A percentile compares a stretch with the other conserved stretches of the same genome.
phyloP scores from a whole-genome alignment of 2,329 filamentous ascomycete genomes.

The Parafenestella ontariensis region DNA sequence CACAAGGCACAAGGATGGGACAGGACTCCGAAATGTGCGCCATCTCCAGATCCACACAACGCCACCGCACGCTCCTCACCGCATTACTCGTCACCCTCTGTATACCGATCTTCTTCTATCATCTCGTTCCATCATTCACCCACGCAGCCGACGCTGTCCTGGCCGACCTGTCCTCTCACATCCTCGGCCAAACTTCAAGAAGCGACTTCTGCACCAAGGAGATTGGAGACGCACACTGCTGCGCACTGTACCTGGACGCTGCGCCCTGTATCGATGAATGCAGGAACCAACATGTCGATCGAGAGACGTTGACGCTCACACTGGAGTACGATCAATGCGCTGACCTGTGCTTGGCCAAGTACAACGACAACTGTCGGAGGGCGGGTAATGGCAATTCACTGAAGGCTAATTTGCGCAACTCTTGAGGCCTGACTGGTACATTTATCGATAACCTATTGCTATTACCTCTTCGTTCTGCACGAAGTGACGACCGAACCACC shows the following conservation, averaged over 20 bases:
- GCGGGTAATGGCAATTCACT: background rate
- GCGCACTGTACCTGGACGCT: conserved; percentile 32
- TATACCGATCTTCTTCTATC: conserved; percentile 15
- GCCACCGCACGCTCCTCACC: conserved; percentile 2
- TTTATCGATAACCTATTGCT: background rate
- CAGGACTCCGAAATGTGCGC: background rate
- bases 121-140: conserved; percentile 16
- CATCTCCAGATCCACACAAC: background rate
- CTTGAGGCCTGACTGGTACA: background rate
- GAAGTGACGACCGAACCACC: too few species aligned
- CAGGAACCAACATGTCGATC: conserved; percentile 29
- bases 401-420: background rate
- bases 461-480: background rate
- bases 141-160: conserved; percentile 10
- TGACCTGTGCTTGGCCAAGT: conserved; percentile 5
- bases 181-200: conserved; percentile 2
- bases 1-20: background rate
- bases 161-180: conserved; percentile 1
- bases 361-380: background rate
- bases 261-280: conserved; percentile 39
- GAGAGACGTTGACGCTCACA: conserved; percentile 32
- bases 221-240: conserved; percentile 32
- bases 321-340: conserved; percentile 38
- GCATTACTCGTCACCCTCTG: conserved; percentile 5
- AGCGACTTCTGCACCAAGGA: conserved; percentile 29